Conservation (phyloP, 495 filamentous ascomycete genomes). For the Melanomma pulvis-pyrius region DNA sequence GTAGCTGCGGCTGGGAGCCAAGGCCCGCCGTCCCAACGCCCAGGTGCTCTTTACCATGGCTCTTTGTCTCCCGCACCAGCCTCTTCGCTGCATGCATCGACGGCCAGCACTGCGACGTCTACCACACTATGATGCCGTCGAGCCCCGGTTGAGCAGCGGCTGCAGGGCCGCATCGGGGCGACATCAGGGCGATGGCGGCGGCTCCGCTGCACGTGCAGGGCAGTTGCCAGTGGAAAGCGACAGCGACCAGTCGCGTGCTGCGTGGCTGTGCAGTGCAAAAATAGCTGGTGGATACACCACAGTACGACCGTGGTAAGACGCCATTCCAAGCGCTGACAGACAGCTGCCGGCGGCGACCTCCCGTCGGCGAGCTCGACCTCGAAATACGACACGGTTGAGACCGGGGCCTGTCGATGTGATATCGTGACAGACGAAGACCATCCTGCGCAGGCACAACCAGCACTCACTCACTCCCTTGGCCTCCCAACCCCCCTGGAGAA, state of each 20-base stretch:
- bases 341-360: too few relatives aligned
- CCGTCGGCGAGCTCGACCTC: too few relatives aligned
- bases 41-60: neutral
- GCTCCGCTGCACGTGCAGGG: neutral
- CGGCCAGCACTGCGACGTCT: neutral
- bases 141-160: neutral
- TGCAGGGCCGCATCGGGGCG: neutral
- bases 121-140: neutral
- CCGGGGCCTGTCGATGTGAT: too few relatives aligned
- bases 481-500: too few relatives aligned
- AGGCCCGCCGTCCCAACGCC: neutral
- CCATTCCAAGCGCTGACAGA: neutral
- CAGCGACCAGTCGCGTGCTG: neutral
- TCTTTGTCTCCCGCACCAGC: neutral
- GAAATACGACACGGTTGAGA: too few relatives aligned
- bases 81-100: neutral
- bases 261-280: constrained; percentile 7
- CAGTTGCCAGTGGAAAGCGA: neutral
- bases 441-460: too few relatives aligned
- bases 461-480: too few relatives aligned
- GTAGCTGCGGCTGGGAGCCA: neutral
- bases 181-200: too few relatives aligned
- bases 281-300: too few relatives aligned
- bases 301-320: too few relatives aligned
- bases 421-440: too few relatives aligned